Conservation (phyloP, 805 yeast genomes). For the Candida lessepsii region DNA sequence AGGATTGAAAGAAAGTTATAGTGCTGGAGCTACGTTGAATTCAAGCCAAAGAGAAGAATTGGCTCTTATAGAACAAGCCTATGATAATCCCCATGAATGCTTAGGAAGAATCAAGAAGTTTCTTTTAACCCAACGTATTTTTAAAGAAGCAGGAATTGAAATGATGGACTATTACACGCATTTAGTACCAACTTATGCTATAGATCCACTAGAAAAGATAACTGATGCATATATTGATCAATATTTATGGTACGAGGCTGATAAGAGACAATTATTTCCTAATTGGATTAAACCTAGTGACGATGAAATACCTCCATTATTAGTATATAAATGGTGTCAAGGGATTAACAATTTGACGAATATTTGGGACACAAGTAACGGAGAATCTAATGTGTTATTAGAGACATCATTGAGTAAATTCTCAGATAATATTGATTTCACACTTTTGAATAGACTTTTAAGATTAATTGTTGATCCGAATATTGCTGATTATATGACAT, state of each 20-base stretch:
- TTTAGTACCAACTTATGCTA: conserved; percentile 78
- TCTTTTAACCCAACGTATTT: conserved; percentile 82
- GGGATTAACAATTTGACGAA: conserved; percentile 76
- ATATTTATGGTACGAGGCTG: conserved; percentile 94
- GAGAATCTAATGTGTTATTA: conserved; percentile 80
- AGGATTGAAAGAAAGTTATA: conserved; percentile 74
- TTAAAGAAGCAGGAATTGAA: conserved; percentile 82
- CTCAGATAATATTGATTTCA: conserved; percentile 84
- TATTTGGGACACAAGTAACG: conserved; percentile 77
- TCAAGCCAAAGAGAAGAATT: conserved; percentile 89
- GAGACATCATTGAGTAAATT: conserved; percentile 70
- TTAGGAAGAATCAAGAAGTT: conserved; percentile 79
- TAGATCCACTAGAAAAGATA: conserved; percentile 91
- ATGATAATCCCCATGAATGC: conserved; percentile 94
- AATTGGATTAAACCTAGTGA: conserved; percentile 96
- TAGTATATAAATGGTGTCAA: conserved; percentile 92
- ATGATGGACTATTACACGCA: conserved; percentile 90
- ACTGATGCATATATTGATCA: conserved; percentile 96
- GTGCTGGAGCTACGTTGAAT: conserved; percentile 67
- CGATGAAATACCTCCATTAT: conserved; percentile 85
- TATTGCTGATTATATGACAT: conserved; percentile 90
- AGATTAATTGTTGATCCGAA: conserved; percentile 83
- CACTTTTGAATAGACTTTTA: conserved; percentile 76
- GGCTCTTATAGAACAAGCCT: conserved; percentile 92
- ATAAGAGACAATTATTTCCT: conserved; percentile 82